A percentile compares a stretch with the other conserved stretches of the same genome.
These are phyloP conservation scores for Vittaforma corneae DNA, from an alignment of 371 early-diverging fungal species.

Conservation along the genomic window DNA sequence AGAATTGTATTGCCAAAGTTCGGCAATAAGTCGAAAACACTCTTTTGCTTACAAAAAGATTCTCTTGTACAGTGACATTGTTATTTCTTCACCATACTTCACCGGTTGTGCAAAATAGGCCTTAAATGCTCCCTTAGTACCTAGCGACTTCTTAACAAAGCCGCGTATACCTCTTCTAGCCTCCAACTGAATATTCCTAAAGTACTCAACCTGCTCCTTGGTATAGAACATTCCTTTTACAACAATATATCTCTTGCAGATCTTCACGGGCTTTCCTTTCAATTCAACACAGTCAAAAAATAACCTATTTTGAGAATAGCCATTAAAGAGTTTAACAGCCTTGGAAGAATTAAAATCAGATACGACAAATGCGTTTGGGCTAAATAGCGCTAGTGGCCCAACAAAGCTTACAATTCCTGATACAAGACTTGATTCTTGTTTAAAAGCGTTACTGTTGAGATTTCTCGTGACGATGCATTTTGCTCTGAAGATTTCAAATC, in stretches of 20 bases:
- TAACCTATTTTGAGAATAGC: slow-evolving; percentile 40
- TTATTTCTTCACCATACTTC: slow-evolving; percentile 49
- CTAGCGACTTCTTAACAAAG: slow-evolving; percentile 55
- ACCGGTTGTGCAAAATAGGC: slow-evolving; percentile 55
- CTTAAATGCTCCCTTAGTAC: slow-evolving; percentile 56
- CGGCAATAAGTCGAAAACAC: neutral
- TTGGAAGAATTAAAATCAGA: slow-evolving; percentile 3
- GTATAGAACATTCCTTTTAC: slow-evolving; percentile 55
- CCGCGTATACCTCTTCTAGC: slow-evolving; percentile 42
- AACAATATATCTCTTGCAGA: slow-evolving; percentile 41
- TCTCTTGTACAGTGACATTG: slow-evolving; percentile 54
- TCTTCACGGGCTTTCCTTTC: slow-evolving; percentile 51
- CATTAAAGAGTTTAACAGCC: slow-evolving; percentile 16
- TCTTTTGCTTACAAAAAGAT: slow-evolving; percentile 38
- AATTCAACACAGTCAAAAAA: slow-evolving; percentile 45
- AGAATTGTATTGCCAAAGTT: neutral
- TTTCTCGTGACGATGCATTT: slow-evolving; percentile 23
- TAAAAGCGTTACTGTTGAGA: slow-evolving; percentile 39
- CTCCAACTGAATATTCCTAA: slow-evolving; percentile 47
- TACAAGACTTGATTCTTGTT: slow-evolving; percentile 26
- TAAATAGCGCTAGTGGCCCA: slow-evolving; percentile 45
- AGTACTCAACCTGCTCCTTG: slow-evolving; percentile 56
- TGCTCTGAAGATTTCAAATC: slow-evolving; percentile 31
- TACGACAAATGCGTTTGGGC: slow-evolving; percentile 16
- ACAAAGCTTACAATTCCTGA: slow-evolving; percentile 51